A percentile compares a stretch with the other conserved stretches of the same genome.
Conservation (phyloP, 176 grass and related monocot species). For the Triticum monococcum region DNA sequence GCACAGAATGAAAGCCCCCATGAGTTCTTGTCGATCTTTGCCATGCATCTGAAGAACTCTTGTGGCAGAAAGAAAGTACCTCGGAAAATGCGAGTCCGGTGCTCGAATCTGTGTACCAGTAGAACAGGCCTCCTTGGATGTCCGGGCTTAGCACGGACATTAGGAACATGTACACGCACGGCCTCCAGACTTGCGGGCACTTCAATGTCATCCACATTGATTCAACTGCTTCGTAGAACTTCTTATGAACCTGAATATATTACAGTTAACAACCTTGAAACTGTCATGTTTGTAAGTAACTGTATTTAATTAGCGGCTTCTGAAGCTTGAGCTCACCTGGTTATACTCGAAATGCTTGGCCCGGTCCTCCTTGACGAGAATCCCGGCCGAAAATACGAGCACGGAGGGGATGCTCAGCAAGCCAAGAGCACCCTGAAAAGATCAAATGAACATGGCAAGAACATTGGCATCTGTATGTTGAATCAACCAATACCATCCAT, state of each 20-base stretch:
- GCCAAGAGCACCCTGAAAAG: conserved; percentile 72
- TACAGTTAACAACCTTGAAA: neutral
- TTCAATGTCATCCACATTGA: conserved; percentile 64
- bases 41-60: neutral
- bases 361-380: conserved; percentile 61
- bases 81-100: conserved; percentile 73
- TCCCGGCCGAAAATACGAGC: conserved; percentile 63
- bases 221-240: conserved; percentile 53
- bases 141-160: conserved; percentile 67
- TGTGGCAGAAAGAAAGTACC: conserved; percentile 9
- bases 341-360: conserved; percentile 50
- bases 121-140: conserved; percentile 95
- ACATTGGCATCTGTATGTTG: neutral
- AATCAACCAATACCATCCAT: too few relatives aligned
- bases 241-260: conserved; percentile 56
- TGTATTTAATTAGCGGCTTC: neutral
- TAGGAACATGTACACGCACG: conserved; percentile 68
- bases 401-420: conserved; percentile 73
- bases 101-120: conserved; percentile 68
- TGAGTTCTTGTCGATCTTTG: neutral
- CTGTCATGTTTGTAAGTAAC: neutral
- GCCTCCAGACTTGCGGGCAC: conserved; percentile 69
- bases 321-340: conserved; percentile 37
- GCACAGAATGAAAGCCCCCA: neutral
- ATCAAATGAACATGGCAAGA: neutral